Conservation (phyloP, 2,329 filamentous ascomycete species). For the Paecilomyces niveus region DNA sequence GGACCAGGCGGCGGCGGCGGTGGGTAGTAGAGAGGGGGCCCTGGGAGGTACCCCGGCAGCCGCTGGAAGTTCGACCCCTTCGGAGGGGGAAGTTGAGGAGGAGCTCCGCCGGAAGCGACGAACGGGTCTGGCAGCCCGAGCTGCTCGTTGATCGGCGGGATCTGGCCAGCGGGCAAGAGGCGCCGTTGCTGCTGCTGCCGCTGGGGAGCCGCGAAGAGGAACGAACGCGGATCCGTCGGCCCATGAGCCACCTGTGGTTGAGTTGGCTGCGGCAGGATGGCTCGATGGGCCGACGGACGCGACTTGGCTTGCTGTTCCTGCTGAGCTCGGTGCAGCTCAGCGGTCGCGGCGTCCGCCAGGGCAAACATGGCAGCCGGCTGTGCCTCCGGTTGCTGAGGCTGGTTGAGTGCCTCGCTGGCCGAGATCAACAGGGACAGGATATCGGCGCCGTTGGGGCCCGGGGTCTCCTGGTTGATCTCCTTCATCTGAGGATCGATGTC, state of each 20-base stretch:
- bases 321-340: background rate
- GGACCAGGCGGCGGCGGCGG: slow-evolving; percentile 8
- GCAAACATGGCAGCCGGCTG: slow-evolving; percentile 18
- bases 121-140: slow-evolving; percentile 32
- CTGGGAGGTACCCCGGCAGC: slow-evolving; percentile 19
- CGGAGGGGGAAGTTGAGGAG: slow-evolving; percentile 34
- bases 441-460: slow-evolving; percentile 17
- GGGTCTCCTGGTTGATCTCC: slow-evolving; percentile 24
- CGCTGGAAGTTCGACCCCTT: slow-evolving; percentile 31
- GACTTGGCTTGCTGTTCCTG: slow-evolving; percentile 1
- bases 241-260: slow-evolving; percentile 13
- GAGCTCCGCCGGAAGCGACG: slow-evolving; percentile 20
- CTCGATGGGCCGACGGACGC: slow-evolving; percentile 28
- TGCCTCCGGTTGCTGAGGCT: slow-evolving; percentile 2
- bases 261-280: slow-evolving; percentile 23
- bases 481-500: slow-evolving; percentile 34
- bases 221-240: slow-evolving; percentile 25
- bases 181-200: slow-evolving; percentile 29
- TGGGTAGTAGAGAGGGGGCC: slow-evolving; percentile 17
- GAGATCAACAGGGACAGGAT: slow-evolving; percentile 20
- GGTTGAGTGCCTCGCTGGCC: slow-evolving; percentile 17
- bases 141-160: slow-evolving; percentile 23
- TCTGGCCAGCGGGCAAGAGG: slow-evolving; percentile 24
- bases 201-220: slow-evolving; percentile 17
- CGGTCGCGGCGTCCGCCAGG: slow-evolving; percentile 23